These are phyloP conservation scores for Hypoxylon sp. DNA, from an alignment of 2,329 filamentous ascomycete genomes.

Conservation along the genomic window DNA sequence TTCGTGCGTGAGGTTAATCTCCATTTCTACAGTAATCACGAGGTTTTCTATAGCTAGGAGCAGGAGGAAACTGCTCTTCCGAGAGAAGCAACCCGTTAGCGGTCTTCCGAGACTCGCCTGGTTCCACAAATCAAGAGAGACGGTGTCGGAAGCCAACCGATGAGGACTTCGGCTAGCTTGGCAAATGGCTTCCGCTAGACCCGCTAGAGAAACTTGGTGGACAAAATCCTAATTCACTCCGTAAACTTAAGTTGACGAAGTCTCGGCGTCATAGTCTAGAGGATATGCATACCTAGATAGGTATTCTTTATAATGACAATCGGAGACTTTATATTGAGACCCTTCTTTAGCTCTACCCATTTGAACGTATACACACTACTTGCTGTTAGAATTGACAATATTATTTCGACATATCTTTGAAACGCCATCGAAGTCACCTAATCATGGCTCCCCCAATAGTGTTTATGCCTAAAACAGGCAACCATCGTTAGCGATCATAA, in stretches of 20 bases:
- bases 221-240: conserved; percentile 16
- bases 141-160: conserved; percentile 33
- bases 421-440: conserved; percentile 4
- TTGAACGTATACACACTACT: conserved; percentile 6
- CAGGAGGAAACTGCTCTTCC: conserved; percentile 13
- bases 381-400: background rate
- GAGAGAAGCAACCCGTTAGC: conserved; percentile 31
- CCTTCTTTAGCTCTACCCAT: background rate
- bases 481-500: background rate
- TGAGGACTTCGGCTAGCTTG: conserved; percentile 29
- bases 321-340: background rate
- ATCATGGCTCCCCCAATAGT: background rate
- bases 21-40: conserved; percentile 22
- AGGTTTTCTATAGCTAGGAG: conserved; percentile 10
- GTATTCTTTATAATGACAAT: conserved; percentile 3
- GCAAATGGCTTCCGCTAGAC: conserved; percentile 30
- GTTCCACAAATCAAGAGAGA: conserved; percentile 37
- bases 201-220: conserved; percentile 25
- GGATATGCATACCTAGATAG: background rate
- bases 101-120: conserved; percentile 29
- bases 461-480: background rate
- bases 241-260: conserved; percentile 10
- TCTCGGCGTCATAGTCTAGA: conserved; percentile 9
- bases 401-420: conserved; percentile 5
- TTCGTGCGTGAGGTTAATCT: conserved; percentile 26